Conservation (phyloP, 148 eudicot species). For the Bassia scoparia region DNA sequence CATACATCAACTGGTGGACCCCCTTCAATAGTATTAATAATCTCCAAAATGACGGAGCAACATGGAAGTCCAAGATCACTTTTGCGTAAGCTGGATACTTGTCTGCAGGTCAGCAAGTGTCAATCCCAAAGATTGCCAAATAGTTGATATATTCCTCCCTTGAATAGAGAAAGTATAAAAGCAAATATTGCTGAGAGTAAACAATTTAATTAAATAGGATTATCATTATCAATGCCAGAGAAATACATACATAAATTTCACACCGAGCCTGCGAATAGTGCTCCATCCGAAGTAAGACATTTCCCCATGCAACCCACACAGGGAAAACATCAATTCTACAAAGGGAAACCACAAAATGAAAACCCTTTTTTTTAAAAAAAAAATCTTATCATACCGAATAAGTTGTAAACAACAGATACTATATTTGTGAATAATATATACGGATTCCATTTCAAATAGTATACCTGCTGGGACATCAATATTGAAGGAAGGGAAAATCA, state of each 20-base stretch:
- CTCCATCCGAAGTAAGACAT: constrained; percentile 95
- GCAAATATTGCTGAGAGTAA: not conserved
- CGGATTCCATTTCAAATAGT: too few species aligned
- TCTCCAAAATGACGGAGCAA: constrained; percentile 67
- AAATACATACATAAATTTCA: constrained; percentile 77
- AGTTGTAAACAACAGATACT: too few species aligned
- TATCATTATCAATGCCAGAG: not conserved
- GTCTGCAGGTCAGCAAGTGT: constrained; percentile 49
- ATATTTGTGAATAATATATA: too few species aligned
- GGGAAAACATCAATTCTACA: constrained; percentile 93
- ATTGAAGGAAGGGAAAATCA: too few species aligned
- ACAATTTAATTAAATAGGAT: not conserved
- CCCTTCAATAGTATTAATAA: constrained; percentile 82
- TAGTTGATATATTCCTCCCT: not conserved
- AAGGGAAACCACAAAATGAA: constrained; percentile 20
- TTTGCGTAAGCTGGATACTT: constrained; percentile 85
- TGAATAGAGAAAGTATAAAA: constrained; percentile 1
- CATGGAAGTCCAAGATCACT: constrained; percentile 52
- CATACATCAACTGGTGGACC: constrained; percentile 98
- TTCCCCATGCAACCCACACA: constrained; percentile 99
- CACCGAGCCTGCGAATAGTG: constrained; percentile 99
- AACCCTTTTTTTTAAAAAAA: too few species aligned
- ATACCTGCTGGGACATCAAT: too few species aligned
- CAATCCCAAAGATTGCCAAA: not conserved
- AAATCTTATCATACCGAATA: too few species aligned